Conservation (phyloP, 495 filamentous ascomycete species). For the Talaromyces trachyspermus region DNA sequence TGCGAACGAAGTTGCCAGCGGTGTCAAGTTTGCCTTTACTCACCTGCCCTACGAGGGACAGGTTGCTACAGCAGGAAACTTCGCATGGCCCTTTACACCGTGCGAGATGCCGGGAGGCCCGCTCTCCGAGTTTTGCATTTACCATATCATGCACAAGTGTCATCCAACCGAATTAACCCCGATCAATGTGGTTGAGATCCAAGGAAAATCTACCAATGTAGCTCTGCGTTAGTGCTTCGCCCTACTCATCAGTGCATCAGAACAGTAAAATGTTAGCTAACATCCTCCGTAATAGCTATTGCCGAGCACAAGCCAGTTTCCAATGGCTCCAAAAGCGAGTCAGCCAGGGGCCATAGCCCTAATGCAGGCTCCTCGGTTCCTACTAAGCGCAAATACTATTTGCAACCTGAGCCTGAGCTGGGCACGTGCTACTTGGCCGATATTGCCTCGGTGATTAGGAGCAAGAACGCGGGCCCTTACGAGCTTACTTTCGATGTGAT, state of each 20-base stretch:
- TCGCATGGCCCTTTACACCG: constrained; percentile 31
- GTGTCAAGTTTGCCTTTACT: constrained; percentile 25
- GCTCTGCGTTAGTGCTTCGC: too few species aligned
- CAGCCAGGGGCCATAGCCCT: too few species aligned
- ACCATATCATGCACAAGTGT: constrained; percentile 33
- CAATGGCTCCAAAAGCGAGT: too few species aligned
- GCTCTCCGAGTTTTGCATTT: constrained; percentile 36
- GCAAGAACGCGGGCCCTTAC: constrained; percentile 45
- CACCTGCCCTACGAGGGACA: constrained; percentile 39
- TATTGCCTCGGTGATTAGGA: constrained; percentile 35
- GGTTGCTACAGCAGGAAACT: constrained; percentile 38
- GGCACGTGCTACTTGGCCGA: constrained; percentile 15
- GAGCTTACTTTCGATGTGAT: constrained; percentile 46
- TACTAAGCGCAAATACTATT: too few species aligned
- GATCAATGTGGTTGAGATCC: too few species aligned
- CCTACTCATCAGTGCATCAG: too few species aligned
- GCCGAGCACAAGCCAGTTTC: neutral
- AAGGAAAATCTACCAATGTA: too few species aligned
- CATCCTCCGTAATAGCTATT: neutral
- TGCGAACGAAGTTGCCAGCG: constrained; percentile 27
- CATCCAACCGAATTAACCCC: constrained; percentile 16
- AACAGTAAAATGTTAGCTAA: too few species aligned
- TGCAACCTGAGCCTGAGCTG: constrained; percentile 5
- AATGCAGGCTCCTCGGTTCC: too few species aligned
- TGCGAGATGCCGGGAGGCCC: constrained; percentile 29